Evolutionary conservation across 179 eudicot species (phyloP).

Genomic region (Drosera spatulata): DNA sequence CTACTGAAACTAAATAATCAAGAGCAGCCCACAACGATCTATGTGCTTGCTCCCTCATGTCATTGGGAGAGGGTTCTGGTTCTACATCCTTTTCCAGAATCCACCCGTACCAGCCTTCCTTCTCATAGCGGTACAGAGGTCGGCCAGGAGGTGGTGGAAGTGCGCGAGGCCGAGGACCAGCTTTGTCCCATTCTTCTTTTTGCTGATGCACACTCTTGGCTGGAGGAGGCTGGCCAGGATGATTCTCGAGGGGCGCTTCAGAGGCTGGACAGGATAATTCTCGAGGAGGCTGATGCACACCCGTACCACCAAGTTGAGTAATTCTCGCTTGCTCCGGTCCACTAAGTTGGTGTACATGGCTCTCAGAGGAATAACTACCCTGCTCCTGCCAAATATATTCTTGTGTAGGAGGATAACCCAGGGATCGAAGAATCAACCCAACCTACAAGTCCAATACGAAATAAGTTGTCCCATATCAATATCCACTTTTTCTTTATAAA

Average conservation of each 20-base stretch:
- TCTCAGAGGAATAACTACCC: conserved; percentile 80
- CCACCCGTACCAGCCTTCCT: conserved; percentile 99
- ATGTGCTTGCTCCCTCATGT: conserved; percentile 65
- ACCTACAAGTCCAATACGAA: conserved; percentile 32
- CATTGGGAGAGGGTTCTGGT: conserved; percentile 54
- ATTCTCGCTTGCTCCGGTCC: conserved; percentile 71
- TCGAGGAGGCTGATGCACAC: no score
- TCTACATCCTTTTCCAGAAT: conserved; percentile 70
- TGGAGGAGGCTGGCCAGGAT: conserved; percentile 30
- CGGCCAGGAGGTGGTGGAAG: conserved; percentile 96
- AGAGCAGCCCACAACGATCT: conserved; percentile 87
- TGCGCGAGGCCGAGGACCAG: conserved; percentile 97
- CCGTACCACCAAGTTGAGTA: conserved; percentile 36
- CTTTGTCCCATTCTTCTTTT: conserved; percentile 81
- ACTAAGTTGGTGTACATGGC: conserved; percentile 85
- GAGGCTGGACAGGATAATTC: conserved; percentile 23
- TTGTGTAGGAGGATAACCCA: conserved; percentile 91
- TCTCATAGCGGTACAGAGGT: conserved; percentile 81
- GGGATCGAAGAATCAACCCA: conserved; percentile 80
- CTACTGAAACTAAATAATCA: conserved; percentile 87
- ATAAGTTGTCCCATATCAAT: not conserved
- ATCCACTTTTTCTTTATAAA: not conserved
- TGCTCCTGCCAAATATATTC: conserved; percentile 84
- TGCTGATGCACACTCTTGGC: conserved; percentile 40
- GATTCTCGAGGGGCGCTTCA: conserved; percentile 44